Base-by-base conservation (phyloP, 2,329 filamentous ascomycete genomes). In the Neoascochyta sp. region DNA sequence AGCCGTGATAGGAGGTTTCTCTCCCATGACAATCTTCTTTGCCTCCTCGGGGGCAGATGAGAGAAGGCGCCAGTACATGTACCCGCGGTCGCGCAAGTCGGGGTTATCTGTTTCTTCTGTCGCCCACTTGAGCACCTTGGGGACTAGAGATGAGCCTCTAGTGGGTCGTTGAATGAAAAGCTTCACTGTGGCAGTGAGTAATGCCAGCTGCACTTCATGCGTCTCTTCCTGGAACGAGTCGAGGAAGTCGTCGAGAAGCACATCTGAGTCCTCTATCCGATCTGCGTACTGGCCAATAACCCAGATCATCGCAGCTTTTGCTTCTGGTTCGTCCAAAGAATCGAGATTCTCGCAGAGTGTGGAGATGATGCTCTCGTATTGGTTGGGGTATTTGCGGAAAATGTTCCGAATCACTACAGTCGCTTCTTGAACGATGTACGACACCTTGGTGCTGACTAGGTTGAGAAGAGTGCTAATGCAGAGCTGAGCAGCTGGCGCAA, bases 21-120 rank as follows among this genome's bases (percentile, higher is more conserved):
- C 85, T 37, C 92, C 90, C 90, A 98, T 96, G 45, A 98, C 89
- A 29, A 98, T 79, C 41, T 80, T 72, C 58, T 85, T 92, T 2
- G 92, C 92, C 0, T 83, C 79, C 27, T 82, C 80, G 48, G 94
- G 90, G 60, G 95, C 89, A 0, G 88, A 93, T 2, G 88, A 95
- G 2, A 98, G 74, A 9, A 98, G 75, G 4, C 92, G 86, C 92
- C 92, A 98, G 71, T 98, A 98, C 89, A 98, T 96, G 70, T 95
- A 98, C 0, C 92, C 92, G 51, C 92, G 75, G 62, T 98, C 92
- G 43, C 92, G 81, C 16, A 98, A 77, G 64, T 98, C 92, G 0
- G 92, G 92, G 63, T 98, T 95, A 58, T 98, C 92, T n/a, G 90
- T 96, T 62, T 96, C 92, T 62, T 96, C 92, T 0, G 92, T 98